A percentile compares a stretch with the other conserved stretches of the same genome.
Conservation (phyloP, 1,284 basidiomycete species). For the Vanrija pseudolonga region DNA sequence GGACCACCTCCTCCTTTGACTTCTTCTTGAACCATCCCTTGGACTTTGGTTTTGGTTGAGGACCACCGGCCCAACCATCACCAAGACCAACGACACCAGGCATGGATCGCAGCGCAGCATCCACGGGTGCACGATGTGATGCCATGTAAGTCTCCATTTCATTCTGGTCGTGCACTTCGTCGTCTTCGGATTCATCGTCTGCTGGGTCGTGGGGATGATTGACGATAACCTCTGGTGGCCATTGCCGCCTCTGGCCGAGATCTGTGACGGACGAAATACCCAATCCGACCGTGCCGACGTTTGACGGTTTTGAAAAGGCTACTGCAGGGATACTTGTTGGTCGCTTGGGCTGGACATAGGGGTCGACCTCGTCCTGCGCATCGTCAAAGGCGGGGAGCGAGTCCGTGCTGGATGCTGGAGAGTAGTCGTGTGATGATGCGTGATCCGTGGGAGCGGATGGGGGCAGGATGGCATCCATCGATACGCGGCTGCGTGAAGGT, state of each 20-base stretch:
- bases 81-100: slow-evolving; percentile 40
- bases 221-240: slow-evolving; percentile 1
- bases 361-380: too few relatives aligned
- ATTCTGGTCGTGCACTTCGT: slow-evolving; percentile 8
- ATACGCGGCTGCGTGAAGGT: slow-evolving; percentile 15
- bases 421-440: slow-evolving; percentile 1
- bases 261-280: slow-evolving; percentile 2
- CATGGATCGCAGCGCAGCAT: slow-evolving; percentile 27
- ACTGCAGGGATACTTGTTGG: too few relatives aligned
- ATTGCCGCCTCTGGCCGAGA: background rate
- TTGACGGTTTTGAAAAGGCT: too few relatives aligned
- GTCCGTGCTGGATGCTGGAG: slow-evolving; percentile 11
- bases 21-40: slow-evolving; percentile 9
- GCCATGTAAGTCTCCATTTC: slow-evolving; percentile 19
- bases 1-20: background rate
- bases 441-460: too few relatives aligned
- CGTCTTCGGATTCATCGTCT: slow-evolving; percentile 7
- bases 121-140: slow-evolving; percentile 16
- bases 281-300: slow-evolving; percentile 2
- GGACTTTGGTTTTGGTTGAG: slow-evolving; percentile 5
- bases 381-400: slow-evolving; percentile 6
- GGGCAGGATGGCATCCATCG: slow-evolving; percentile 14
- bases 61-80: slow-evolving; percentile 41
- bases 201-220: background rate
- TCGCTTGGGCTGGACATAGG: too few relatives aligned